These are phyloP conservation scores for Aegilops longissima DNA, from an alignment of 176 grass and related monocot genomes.

Conservation along the genomic window DNA sequence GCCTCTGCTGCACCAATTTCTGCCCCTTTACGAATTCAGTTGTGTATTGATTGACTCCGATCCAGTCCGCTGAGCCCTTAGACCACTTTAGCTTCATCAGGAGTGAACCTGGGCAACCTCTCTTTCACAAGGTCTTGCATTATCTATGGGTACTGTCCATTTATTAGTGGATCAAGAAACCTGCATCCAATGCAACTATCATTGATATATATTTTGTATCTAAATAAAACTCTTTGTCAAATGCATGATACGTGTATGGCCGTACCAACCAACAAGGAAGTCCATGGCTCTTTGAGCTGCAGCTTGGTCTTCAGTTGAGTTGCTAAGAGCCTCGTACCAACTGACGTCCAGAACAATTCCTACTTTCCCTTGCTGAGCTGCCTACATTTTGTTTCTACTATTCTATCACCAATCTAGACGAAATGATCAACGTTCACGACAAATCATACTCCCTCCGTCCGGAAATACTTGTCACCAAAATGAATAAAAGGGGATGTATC, in stretches of 20 bases:
- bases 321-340: conserved; percentile 64
- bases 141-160: conserved; percentile 61
- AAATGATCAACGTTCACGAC: neutral
- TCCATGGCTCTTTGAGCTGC: conserved; percentile 85
- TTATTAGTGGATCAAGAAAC: conserved; percentile 74
- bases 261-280: conserved; percentile 84
- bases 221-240: neutral
- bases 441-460: neutral
- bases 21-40: conserved; percentile 62
- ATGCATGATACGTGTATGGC: conserved; percentile 18
- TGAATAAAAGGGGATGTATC: too few relatives aligned
- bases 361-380: conserved; percentile 54
- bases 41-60: conserved; percentile 92
- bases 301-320: conserved; percentile 62
- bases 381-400: conserved; percentile 27
- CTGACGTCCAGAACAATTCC: conserved; percentile 70
- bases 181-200: conserved; percentile 24
- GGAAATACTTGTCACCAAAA: too few relatives aligned
- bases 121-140: conserved; percentile 71
- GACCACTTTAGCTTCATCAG: conserved; percentile 72
- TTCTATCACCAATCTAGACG: neutral
- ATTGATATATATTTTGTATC: neutral
- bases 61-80: conserved; percentile 84
- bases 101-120: conserved; percentile 62
- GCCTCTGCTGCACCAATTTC: conserved; percentile 31